phyloP scores from a whole-genome alignment of 2,329 filamentous ascomycete genomes.

The Huntiella decipiens region DNA sequence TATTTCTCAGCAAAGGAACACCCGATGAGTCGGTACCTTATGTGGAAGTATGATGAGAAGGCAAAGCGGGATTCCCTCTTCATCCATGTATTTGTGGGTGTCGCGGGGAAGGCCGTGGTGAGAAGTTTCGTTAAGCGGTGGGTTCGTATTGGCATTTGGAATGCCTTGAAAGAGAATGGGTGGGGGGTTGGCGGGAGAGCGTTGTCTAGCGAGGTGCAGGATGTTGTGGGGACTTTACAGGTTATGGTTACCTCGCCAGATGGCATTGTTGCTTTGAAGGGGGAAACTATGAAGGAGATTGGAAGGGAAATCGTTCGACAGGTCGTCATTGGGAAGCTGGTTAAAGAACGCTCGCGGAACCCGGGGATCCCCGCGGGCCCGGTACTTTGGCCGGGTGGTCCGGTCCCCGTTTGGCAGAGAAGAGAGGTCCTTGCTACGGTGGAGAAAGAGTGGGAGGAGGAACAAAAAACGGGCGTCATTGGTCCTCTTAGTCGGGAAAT shows the following conservation, averaged over 20 bases:
- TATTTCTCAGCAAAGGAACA: slow-evolving; percentile 10
- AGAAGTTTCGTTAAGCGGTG: slow-evolving; percentile 10
- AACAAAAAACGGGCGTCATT: too few species aligned
- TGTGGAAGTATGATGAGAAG: slow-evolving; percentile 11
- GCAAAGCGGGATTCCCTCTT: slow-evolving; percentile 10
- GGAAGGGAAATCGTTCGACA: slow-evolving; percentile 5
- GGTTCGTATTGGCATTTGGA: slow-evolving; percentile 10
- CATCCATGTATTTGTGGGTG: slow-evolving; percentile 10
- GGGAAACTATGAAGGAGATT: not conserved
- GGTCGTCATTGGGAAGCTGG: not conserved
- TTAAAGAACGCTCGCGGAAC: not conserved
- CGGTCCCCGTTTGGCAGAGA: too few species aligned
- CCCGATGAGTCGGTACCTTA: slow-evolving; percentile 9
- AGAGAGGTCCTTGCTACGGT: too few species aligned
- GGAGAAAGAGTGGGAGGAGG: too few species aligned
- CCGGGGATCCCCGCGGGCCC: too few species aligned
- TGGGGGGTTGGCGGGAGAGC: slow-evolving; percentile 8
- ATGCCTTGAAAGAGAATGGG: slow-evolving; percentile 9
- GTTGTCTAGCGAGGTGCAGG: slow-evolving; percentile 1
- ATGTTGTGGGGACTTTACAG: slow-evolving; percentile 9
- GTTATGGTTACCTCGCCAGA: slow-evolving; percentile 7
- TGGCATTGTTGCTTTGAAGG: slow-evolving; percentile 1
- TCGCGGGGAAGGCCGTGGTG: slow-evolving; percentile 7
- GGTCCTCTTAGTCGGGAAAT: too few species aligned
- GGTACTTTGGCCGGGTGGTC: too few species aligned